Conservation (phyloP, 495 filamentous ascomycete genomes). For the Parmelia sp. region DNA sequence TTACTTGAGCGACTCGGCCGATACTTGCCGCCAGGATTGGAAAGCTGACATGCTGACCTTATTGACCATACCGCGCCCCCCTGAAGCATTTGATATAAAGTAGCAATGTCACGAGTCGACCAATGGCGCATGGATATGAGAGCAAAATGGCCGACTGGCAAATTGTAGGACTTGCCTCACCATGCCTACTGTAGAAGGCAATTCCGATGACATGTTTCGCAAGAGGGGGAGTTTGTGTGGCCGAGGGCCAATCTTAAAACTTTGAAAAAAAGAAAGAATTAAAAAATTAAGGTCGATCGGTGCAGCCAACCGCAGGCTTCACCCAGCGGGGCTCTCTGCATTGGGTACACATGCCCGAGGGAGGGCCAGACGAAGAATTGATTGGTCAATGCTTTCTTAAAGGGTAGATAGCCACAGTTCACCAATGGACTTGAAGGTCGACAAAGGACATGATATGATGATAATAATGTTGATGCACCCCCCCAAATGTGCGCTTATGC, state of each 20-base stretch:
- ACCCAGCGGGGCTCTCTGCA: neutral
- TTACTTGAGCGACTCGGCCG: neutral
- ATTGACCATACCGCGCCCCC: too few relatives aligned
- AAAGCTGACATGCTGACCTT: neutral
- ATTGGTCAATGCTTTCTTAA: neutral
- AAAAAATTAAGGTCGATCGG: neutral
- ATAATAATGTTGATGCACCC: neutral
- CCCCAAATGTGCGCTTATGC: neutral
- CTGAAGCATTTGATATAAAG: too few relatives aligned
- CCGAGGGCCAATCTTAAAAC: neutral
- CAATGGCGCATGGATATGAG: neutral
- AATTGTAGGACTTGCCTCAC: neutral
- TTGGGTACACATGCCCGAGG: neutral
- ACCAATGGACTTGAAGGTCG: too few relatives aligned
- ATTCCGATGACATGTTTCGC: neutral
- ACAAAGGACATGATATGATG: neutral
- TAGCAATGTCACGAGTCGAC: too few relatives aligned
- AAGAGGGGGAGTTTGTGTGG: neutral
- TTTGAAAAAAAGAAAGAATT: too few relatives aligned
- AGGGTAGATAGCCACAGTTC: too few relatives aligned
- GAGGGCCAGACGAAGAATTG: neutral
- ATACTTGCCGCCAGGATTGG: neutral
- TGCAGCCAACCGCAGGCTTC: neutral
- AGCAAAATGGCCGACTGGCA: neutral
- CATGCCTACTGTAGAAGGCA: neutral